These are phyloP conservation scores for Hypomyces rosellus DNA, from an alignment of 2,329 filamentous ascomycete species.

Conservation along the genomic window DNA sequence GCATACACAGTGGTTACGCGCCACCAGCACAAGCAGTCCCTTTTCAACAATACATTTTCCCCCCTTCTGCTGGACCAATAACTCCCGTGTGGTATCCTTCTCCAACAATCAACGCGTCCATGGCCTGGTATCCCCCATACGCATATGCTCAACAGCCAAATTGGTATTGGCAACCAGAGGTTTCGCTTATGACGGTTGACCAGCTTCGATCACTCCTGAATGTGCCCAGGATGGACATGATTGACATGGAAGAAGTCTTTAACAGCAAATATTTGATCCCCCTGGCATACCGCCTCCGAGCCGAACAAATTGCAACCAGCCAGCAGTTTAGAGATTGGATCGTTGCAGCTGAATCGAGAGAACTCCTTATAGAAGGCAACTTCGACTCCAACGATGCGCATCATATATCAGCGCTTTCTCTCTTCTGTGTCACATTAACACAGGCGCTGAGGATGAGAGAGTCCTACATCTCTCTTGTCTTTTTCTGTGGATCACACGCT, in stretches of 20 bases:
- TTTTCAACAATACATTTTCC: too few relatives aligned
- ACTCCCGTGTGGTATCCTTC: too few relatives aligned
- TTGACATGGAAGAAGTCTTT: not conserved
- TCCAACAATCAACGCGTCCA: too few relatives aligned
- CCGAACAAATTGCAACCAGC: constrained; percentile 2
- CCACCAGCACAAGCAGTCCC: too few relatives aligned
- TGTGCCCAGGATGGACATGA: not conserved
- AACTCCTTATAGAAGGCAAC: not conserved
- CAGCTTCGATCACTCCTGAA: too few relatives aligned
- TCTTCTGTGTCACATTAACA: constrained; percentile 1
- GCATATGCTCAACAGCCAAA: too few relatives aligned
- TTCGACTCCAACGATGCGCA: not conserved
- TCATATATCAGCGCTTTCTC: not conserved
- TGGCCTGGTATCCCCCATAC: too few relatives aligned
- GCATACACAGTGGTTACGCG: too few relatives aligned
- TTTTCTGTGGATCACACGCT: constrained; percentile 5
- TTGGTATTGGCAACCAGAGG: too few relatives aligned
- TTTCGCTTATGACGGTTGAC: too few relatives aligned
- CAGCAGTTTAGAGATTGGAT: constrained; percentile 3
- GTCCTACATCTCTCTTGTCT: not conserved
- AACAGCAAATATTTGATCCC: not conserved
- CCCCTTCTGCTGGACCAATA: too few relatives aligned
- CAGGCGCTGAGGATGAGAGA: not conserved
- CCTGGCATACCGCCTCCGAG: not conserved
- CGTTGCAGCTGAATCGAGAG: not conserved